A percentile compares a stretch with the other conserved stretches of the same genome.
Conservation (phyloP, 768 basidiomycete genomes). For the Podaxis pistillaris region DNA sequence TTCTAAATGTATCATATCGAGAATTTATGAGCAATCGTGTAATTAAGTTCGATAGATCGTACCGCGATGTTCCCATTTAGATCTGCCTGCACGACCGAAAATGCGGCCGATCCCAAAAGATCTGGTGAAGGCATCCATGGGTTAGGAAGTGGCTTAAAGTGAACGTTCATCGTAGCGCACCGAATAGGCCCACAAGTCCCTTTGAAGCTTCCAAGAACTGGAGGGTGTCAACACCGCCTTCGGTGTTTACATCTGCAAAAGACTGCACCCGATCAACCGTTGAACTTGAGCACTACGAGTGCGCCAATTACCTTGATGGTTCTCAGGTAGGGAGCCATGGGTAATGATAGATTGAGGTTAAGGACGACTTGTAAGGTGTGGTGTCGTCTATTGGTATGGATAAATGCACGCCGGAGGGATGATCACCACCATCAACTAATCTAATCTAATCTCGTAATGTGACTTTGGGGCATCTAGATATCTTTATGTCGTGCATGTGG, state of each 20-base stretch:
- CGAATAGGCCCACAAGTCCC: conserved; percentile 88
- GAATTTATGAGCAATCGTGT: neutral
- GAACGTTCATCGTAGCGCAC: conserved; percentile 40
- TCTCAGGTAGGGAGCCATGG: conserved; percentile 76
- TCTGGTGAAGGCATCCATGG: conserved; percentile 42
- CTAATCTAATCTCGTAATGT: conserved; percentile 24
- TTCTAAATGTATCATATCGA: conserved; percentile 55
- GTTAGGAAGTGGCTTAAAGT: neutral
- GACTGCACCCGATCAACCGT: conserved; percentile 52
- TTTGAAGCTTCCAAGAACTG: conserved; percentile 86
- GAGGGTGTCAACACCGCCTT: conserved; percentile 85
- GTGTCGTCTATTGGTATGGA: too few species aligned
- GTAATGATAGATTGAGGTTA: conserved; percentile 14
- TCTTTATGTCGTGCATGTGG: neutral
- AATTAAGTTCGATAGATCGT: conserved; percentile 25
- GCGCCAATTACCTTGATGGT: conserved; percentile 55
- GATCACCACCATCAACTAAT: conserved; percentile 18
- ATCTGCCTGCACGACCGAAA: conserved; percentile 80
- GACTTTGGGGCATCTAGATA: neutral
- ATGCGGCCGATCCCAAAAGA: conserved; percentile 83
- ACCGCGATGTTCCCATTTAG: conserved; percentile 91
- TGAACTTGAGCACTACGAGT: neutral
- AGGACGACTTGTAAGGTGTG: neutral
- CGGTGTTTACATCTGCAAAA: conserved; percentile 89
- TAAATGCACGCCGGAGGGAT: neutral